Evolutionary conservation across 169 alveolate species (phyloP).

Genomic region (Toxoplasma gondii): DNA sequence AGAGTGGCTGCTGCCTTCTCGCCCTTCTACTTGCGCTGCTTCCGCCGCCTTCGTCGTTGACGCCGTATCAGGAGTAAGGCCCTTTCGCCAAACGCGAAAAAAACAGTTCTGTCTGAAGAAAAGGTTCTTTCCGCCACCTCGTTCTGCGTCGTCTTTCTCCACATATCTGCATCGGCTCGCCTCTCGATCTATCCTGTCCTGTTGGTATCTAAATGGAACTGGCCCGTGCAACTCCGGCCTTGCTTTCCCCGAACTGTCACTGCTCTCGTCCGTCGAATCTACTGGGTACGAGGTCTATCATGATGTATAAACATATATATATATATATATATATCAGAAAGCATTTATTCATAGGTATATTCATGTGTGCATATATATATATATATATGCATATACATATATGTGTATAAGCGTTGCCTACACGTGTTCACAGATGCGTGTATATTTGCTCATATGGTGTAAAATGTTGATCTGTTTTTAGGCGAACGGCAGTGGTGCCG

Average conservation of each 20-base stretch:
- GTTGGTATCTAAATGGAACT: background rate
- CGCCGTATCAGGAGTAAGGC: constrained; percentile 22
- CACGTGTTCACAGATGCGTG: background rate
- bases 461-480: background rate
- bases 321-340: too few relatives aligned
- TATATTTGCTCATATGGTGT: too few relatives aligned
- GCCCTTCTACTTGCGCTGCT: background rate
- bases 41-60: constrained; percentile 23
- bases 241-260: too few relatives aligned
- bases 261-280: too few relatives aligned
- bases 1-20: constrained; percentile 39
- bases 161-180: background rate
- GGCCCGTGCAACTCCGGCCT: background rate
- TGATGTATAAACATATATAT: too few relatives aligned
- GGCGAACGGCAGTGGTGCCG: background rate
- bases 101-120: background rate
- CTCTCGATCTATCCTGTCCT: background rate
- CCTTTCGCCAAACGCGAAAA: background rate
- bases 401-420: background rate
- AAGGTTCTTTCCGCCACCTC: background rate
- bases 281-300: too few relatives aligned
- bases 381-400: too few relatives aligned
- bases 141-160: background rate
- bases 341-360: too few relatives aligned
- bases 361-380: background rate